Conservation (phyloP, 306 rosid species). For the Aeschynomene evenia region DNA sequence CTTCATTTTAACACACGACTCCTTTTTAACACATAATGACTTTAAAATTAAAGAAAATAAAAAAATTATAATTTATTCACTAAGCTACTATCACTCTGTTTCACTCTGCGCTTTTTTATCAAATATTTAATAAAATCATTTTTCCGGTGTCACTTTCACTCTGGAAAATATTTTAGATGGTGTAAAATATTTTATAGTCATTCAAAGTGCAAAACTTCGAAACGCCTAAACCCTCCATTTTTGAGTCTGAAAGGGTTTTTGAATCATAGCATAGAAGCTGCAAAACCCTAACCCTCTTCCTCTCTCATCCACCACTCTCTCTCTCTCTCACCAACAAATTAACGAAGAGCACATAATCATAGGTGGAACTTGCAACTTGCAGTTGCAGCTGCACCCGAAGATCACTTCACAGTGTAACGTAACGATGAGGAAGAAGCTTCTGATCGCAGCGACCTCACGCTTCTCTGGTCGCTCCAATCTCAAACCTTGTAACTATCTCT, state of each 20-base stretch:
- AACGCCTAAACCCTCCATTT: neutral
- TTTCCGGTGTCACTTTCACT: too few relatives aligned
- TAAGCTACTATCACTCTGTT: too few relatives aligned
- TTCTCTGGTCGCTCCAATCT: conserved; percentile 25
- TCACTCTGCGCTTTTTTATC: too few relatives aligned
- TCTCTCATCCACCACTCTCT: neutral
- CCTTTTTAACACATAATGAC: too few relatives aligned
- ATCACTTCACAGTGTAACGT: neutral
- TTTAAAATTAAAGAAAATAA: too few relatives aligned
- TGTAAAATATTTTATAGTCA: too few relatives aligned
- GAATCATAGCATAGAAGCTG: neutral
- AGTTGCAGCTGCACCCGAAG: neutral
- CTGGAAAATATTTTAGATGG: too few relatives aligned
- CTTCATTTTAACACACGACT: too few relatives aligned
- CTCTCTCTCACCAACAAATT: neutral
- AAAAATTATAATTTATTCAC: too few relatives aligned
- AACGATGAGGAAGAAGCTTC: conserved; percentile 38
- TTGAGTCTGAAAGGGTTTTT: neutral
- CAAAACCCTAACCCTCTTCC: conserved; percentile 39
- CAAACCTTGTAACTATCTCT: conserved; percentile 23
- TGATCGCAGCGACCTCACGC: neutral
- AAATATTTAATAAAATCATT: too few relatives aligned
- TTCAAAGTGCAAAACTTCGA: neutral
- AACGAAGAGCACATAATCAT: neutral
- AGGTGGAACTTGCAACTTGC: neutral